phyloP scores from a whole-genome alignment of 2,329 filamentous ascomycete species.

The Cladosporium sp. region DNA sequence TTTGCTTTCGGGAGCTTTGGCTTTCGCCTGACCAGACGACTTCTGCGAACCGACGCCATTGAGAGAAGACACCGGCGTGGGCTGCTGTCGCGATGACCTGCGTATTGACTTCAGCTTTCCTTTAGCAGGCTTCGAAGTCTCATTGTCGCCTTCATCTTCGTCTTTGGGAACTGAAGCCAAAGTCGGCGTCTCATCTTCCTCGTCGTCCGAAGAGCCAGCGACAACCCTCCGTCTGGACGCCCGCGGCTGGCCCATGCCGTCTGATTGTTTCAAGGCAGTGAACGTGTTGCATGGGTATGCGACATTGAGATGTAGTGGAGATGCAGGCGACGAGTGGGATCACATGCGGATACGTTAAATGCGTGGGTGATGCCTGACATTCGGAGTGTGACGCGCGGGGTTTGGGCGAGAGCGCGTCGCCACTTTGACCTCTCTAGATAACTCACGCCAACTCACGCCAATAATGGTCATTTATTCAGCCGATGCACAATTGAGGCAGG shows the following conservation, averaged over 20 bases:
- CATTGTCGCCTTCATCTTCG: conserved; percentile 18
- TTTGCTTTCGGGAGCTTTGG: conserved; percentile 17
- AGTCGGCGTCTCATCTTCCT: conserved; percentile 20
- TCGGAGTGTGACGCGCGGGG: conserved; percentile 1
- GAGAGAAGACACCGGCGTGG: conserved; percentile 13
- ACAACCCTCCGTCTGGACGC: conserved; percentile 30
- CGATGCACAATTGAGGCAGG: background rate
- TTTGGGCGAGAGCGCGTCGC: background rate
- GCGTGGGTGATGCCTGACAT: background rate
- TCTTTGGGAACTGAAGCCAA: conserved; percentile 13
- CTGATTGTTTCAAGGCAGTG: background rate
- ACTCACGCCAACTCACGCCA: background rate
- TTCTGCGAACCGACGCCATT: conserved; percentile 13
- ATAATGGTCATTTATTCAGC: background rate
- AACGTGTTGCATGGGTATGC: background rate
- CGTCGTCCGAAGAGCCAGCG: conserved; percentile 29
- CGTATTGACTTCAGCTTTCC: conserved; percentile 28
- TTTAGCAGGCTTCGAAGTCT: conserved; percentile 21
- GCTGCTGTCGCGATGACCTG: conserved; percentile 23
- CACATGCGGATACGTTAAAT: background rate
- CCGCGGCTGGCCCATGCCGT: conserved; percentile 35
- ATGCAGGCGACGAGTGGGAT: background rate
- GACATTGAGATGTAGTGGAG: background rate
- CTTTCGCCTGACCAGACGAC: conserved; percentile 20
- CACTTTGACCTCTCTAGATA: background rate